Percentiles rank a stretch among this genome's conserved stretches.
Conservation (phyloP, 2,329 filamentous ascomycete species). For the Clarireedia sp. region DNA sequence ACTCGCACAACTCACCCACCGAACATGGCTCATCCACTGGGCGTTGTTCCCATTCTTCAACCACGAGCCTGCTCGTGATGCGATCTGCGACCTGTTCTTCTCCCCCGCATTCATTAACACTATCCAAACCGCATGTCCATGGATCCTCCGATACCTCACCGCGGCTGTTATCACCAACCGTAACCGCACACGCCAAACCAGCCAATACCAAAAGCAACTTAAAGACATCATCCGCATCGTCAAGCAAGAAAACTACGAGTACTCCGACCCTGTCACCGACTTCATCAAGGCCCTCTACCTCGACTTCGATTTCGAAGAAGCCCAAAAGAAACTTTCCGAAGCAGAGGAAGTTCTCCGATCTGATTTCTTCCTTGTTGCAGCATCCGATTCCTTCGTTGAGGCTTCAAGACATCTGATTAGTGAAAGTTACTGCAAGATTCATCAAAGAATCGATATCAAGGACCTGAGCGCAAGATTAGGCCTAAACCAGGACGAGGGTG, state of each 20-base stretch:
- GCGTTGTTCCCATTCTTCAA: slow-evolving; percentile 98
- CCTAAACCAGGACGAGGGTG: slow-evolving; percentile 86
- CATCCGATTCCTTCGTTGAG: slow-evolving; percentile 85
- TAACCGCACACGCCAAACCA: slow-evolving; percentile 69
- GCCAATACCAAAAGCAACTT: slow-evolving; percentile 91
- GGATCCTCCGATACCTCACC: slow-evolving; percentile 89
- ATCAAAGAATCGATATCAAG: slow-evolving; percentile 96
- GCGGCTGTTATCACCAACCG: slow-evolving; percentile 94
- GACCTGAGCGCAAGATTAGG: slow-evolving; percentile 89
- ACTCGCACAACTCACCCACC: slow-evolving; percentile 88
- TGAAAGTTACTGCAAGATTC: slow-evolving; percentile 99
- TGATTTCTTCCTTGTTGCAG: slow-evolving; percentile 90
- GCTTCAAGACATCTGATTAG: slow-evolving; percentile 93
- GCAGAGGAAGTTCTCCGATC: slow-evolving; percentile 85
- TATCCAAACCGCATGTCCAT: slow-evolving; percentile 95
- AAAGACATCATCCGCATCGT: slow-evolving; percentile 96
- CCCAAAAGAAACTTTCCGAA: slow-evolving; percentile 75
- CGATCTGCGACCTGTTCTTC: slow-evolving; percentile 93
- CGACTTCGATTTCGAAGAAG: slow-evolving; percentile 94
- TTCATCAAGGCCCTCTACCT: slow-evolving; percentile 96
- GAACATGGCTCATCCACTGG: slow-evolving; percentile 98
- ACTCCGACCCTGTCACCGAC: slow-evolving; percentile 89
- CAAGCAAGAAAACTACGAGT: slow-evolving; percentile 95
- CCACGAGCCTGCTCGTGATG: slow-evolving; percentile 83
- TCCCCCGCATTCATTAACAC: slow-evolving; percentile 98